A percentile compares a stretch with the other conserved stretches of the same genome.
Conservation (phyloP, 2,329 filamentous ascomycete species). For the Trichoderma aggressivum region DNA sequence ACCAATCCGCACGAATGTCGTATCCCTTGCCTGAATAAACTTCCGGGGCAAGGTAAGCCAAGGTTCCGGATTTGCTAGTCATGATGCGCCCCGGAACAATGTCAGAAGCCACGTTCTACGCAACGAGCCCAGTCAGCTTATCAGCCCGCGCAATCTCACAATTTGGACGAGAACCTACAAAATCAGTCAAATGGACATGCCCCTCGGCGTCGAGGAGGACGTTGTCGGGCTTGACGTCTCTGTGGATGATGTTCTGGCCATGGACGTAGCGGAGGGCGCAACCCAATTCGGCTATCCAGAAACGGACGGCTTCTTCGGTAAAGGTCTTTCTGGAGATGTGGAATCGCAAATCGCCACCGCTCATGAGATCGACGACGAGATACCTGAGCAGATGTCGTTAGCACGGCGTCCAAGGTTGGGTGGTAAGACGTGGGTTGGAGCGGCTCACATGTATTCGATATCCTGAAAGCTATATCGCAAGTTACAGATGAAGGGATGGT, state of each 20-base stretch:
- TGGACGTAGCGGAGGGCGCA: slow-evolving; percentile 89
- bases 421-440: not conserved
- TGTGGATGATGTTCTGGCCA: slow-evolving; percentile 80
- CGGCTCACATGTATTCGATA: slow-evolving; percentile 89
- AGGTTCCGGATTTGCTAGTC: slow-evolving; percentile 92
- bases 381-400: slow-evolving; percentile 59
- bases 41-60: slow-evolving; percentile 93
- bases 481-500: slow-evolving; percentile 97
- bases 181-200: slow-evolving; percentile 96
- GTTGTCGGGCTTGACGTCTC: slow-evolving; percentile 91
- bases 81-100: slow-evolving; percentile 76
- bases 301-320: slow-evolving; percentile 92
- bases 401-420: not conserved
- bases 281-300: slow-evolving; percentile 93
- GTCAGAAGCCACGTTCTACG: slow-evolving; percentile 92
- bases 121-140: slow-evolving; percentile 23
- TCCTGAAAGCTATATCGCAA: slow-evolving; percentile 98
- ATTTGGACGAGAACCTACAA: slow-evolving; percentile 58
- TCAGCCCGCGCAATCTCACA: not conserved
- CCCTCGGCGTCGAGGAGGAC: slow-evolving; percentile 83
- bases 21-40: slow-evolving; percentile 92
- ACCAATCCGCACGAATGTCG: slow-evolving; percentile 91
- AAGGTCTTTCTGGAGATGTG: slow-evolving; percentile 98
- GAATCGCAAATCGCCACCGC: slow-evolving; percentile 90
- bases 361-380: slow-evolving; percentile 97